These are phyloP conservation scores for Sporormia fimetaria DNA, from an alignment of 495 filamentous ascomycete genomes.

Conservation along the genomic window DNA sequence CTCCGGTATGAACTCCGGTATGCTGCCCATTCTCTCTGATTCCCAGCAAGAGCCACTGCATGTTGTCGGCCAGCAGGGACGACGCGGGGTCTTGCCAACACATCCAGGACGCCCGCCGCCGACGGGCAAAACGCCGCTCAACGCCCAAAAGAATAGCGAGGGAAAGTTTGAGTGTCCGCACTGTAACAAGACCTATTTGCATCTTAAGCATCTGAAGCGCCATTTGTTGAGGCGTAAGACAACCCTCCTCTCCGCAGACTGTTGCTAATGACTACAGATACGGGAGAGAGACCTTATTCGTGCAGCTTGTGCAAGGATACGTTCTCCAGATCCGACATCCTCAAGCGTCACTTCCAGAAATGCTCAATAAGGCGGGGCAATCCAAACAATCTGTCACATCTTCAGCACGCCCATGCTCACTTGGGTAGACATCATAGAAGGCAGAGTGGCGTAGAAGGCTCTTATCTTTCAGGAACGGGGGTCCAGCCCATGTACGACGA, in stretches of 20 bases:
- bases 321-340: conserved; percentile 95
- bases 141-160: conserved; percentile 85
- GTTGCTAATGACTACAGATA: conserved; percentile 47
- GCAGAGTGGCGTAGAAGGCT: too few species aligned
- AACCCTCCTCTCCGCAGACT: conserved; percentile 28
- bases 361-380: conserved; percentile 92
- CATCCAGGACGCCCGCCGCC: conserved; percentile 66
- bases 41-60: conserved; percentile 59
- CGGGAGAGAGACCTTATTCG: conserved; percentile 92
- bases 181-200: conserved; percentile 94
- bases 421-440: too few species aligned
- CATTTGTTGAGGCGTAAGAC: conserved; percentile 92
- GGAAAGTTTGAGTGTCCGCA: conserved; percentile 96
- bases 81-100: conserved; percentile 80
- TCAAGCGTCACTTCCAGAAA: conserved; percentile 98
- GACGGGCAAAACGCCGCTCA: conserved; percentile 63
- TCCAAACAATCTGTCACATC: conserved; percentile 80
- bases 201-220: conserved; percentile 93
- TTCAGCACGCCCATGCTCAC: conserved; percentile 82
- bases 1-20: too few species aligned
- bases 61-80: conserved; percentile 85
- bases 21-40: conserved; percentile 18
- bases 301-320: conserved; percentile 94
- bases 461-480: too few species aligned
- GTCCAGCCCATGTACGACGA: too few species aligned